phyloP scores from a whole-genome alignment of 768 basidiomycete species.

The Serendipita sp. region DNA sequence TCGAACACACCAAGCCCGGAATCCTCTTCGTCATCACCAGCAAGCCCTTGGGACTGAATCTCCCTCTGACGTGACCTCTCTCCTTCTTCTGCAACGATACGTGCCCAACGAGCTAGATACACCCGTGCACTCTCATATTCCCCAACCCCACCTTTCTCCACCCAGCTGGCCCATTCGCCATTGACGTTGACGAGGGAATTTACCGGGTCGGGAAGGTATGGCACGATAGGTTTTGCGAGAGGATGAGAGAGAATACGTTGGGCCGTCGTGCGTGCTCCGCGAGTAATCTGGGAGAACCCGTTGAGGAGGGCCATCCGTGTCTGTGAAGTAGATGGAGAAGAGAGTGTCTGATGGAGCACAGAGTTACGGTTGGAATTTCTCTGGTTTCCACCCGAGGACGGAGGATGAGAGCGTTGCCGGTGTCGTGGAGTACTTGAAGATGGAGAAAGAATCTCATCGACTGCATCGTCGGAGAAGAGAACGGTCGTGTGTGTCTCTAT shows the following conservation, averaged over 20 bases:
- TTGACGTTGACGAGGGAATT: slow-evolving; percentile 74
- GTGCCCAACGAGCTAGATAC: slow-evolving; percentile 92
- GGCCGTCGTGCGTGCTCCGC: slow-evolving; percentile 81
- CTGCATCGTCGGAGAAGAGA: slow-evolving; percentile 70
- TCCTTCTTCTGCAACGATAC: slow-evolving; percentile 94
- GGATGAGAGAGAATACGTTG: slow-evolving; percentile 93
- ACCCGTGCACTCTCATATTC: slow-evolving; percentile 94
- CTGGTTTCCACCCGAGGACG: slow-evolving; percentile 31
- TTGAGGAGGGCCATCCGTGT: slow-evolving; percentile 74
- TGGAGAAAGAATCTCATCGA: slow-evolving; percentile 71
- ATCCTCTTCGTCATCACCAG: slow-evolving; percentile 38
- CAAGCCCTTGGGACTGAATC: slow-evolving; percentile 37
- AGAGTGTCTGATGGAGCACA: slow-evolving; percentile 58
- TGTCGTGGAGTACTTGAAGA: slow-evolving; percentile 70
- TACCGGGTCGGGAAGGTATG: slow-evolving; percentile 90
- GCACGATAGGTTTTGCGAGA: slow-evolving; percentile 86
- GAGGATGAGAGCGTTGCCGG: slow-evolving; percentile 37
- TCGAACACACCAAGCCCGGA: slow-evolving; percentile 80
- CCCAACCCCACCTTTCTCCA: slow-evolving; percentile 80
- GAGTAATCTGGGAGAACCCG: slow-evolving; percentile 86
- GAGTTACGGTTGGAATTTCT: slow-evolving; percentile 41
- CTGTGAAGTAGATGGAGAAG: slow-evolving; percentile 39
- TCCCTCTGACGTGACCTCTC: slow-evolving; percentile 75
- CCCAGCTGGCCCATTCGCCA: slow-evolving; percentile 83
- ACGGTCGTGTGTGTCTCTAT: slow-evolving; percentile 79